Base-by-base conservation (phyloP, 73 alveolate species). In the Breviolum minutum region DNA sequence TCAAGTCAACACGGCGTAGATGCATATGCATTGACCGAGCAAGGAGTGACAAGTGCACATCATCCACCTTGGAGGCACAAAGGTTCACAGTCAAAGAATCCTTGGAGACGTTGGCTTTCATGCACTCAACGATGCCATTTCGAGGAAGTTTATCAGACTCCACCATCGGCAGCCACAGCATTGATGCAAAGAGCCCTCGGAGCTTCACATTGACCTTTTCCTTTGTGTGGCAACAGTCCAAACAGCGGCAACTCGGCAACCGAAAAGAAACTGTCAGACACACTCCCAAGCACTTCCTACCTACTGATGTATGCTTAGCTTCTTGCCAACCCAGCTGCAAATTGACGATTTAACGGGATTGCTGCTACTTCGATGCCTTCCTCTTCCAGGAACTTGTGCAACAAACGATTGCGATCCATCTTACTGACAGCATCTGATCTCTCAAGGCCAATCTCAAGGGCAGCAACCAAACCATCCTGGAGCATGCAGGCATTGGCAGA, bases 331-430 rank as follows among this genome's bases (percentile, higher is more conserved):
- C 95, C 19, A 70, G 96, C 20, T 26, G 64, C 97, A 63, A 71
- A 63, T 19, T 70, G 88, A 22, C 97, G 97, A 20, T 91, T 79
- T 60, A 73, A 29, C 27, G 62, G 76, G 12, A 89, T 86, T 27
- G 96, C 81, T 6, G 88, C 97, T 13, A 91, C 29, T 11, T 70
- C 97, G 40, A 71, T 76, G 12, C 97, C 97, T 70, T 48, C 63
- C 76, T 91, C 97, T 73, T 91, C 97, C 22, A 91, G 63, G 79
- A 91, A 60, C 77, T 91, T 91, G 97, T 91, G 85, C 63, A 91
- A 87, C 77, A 91, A 48, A 79, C 97, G 97, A 63, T 91, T 91
- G 30, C 97, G 97, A 66, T 91, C 97, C 97, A 91, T 54, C 97
- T 91, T 91, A 87, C 97, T 91, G 32, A 79, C 84, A 8, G 97